Base-by-base conservation (phyloP, 73 alveolate genomes). In the Uronychia binucleata region DNA sequence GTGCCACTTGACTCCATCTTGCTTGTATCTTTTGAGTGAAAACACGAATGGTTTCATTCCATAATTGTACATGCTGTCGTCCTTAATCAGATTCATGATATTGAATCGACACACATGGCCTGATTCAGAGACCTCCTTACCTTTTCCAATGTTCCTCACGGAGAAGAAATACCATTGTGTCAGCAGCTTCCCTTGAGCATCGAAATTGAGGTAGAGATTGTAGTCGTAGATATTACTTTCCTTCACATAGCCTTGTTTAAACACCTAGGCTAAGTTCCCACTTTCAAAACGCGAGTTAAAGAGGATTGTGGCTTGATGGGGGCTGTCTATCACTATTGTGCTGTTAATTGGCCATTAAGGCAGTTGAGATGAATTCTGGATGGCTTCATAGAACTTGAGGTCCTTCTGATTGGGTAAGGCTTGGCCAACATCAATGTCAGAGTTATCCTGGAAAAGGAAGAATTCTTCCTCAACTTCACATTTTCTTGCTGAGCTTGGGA, bases 131-230 rank as follows among this genome's bases (percentile, higher is more conserved):
- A 5, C 19, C n/a, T 26, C 67, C 59, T 60, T 19, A 1, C 78
- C 90, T 32, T 75, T 33, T 30, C 74, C 74, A 25, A 83, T 74
- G 59, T 83, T 83, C 32, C 33, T 13, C 32, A 83, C 59, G 8
- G 90, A 83, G 33, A 83, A 83, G 74, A 74, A 83, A 83, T 74
- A 83, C 90, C 90, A 83, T 34, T 83, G 74, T 8, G 90, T 83
- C 60, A 83, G 58, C 29, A 76, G 78, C 26, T 67, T 83, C 34
- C 74, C 74, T 19, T 83, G 60, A 26, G 90, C 32, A 34, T 83
- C 90, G 33, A 58, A 80, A n/a, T 67, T 30, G 26, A 83, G 58
- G 78, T 83, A 83, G 25, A 83, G 81, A 14, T 75, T 83, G 34
- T 83, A 83, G n/a, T 83, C 90, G 33, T 79, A 78, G 1, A 75